Evolutionary conservation across 768 basidiomycete genomes (phyloP).

Genomic region (Crucibulum laeve): DNA sequence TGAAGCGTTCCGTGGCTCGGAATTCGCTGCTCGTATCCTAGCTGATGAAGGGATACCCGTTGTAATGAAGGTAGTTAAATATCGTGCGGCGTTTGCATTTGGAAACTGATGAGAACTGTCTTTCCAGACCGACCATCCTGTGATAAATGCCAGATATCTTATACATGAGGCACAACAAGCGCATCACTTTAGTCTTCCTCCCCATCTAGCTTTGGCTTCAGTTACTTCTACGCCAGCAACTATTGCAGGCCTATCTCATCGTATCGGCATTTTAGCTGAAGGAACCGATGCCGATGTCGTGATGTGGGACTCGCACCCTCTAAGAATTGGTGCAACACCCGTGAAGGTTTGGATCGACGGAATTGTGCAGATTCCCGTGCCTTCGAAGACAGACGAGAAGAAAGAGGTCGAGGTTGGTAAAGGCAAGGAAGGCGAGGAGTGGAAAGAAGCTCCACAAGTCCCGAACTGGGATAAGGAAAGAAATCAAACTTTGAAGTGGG

Average conservation of each 20-base stretch:
- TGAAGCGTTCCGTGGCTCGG: slow-evolving; percentile 66
- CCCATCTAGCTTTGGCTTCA: slow-evolving; percentile 54
- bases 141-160: slow-evolving; percentile 62
- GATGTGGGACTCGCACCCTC: slow-evolving; percentile 73
- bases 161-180: slow-evolving; percentile 71
- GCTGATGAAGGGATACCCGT: slow-evolving; percentile 69
- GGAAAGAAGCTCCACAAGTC: slow-evolving; percentile 43
- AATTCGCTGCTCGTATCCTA: slow-evolving; percentile 74
- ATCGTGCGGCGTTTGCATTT: not conserved
- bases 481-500: slow-evolving; percentile 51
- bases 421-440: slow-evolving; percentile 37
- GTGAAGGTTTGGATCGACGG: slow-evolving; percentile 83
- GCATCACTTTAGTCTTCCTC: slow-evolving; percentile 60
- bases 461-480: slow-evolving; percentile 67
- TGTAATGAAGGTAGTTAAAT: slow-evolving; percentile 63
- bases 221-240: slow-evolving; percentile 66
- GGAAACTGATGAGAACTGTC: not conserved
- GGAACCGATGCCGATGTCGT: slow-evolving; percentile 71
- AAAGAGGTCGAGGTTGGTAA: slow-evolving; percentile 38
- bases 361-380: slow-evolving; percentile 60
- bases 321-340: slow-evolving; percentile 72
- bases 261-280: slow-evolving; percentile 58
- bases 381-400: slow-evolving; percentile 30
- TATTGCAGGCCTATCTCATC: slow-evolving; percentile 69
- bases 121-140: slow-evolving; percentile 51